phyloP scores from a whole-genome alignment of 192 early-diverging fungal genomes.

The Podila minutissima region DNA sequence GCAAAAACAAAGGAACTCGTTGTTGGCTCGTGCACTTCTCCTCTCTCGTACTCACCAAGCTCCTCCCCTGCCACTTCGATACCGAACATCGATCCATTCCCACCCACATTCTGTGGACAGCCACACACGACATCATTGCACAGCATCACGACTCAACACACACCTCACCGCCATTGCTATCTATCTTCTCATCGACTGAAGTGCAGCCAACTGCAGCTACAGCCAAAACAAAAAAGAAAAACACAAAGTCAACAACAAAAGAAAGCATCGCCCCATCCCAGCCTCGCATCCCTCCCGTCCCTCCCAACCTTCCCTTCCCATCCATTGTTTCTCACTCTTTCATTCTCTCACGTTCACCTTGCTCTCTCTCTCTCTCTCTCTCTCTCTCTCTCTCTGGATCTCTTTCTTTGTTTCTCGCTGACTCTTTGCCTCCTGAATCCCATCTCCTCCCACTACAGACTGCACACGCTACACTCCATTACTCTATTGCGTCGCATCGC shows the following conservation, averaged over 20 bases:
- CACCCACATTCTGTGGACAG: background rate
- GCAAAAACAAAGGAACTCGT: no score
- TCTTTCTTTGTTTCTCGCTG: background rate
- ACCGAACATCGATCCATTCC: background rate
- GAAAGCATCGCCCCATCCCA: background rate
- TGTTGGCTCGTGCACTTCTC: background rate
- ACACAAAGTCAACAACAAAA: background rate
- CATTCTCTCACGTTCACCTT: background rate
- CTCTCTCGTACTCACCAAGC: background rate
- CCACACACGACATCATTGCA: background rate
- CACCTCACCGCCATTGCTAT: no score
- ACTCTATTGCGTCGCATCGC: background rate
- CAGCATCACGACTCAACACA: no score
- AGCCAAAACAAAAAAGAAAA: no score
- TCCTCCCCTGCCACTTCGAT: background rate
- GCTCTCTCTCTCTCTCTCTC: background rate
- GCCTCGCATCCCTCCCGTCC: background rate
- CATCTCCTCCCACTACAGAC: background rate
- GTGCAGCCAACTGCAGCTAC: no score
- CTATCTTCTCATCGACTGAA: no score
- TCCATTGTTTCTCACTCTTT: constrained; percentile 8
- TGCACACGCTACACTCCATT: background rate
- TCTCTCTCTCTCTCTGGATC: background rate
- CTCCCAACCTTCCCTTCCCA: background rate
- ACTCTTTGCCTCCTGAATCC: constrained; percentile 2